Evolutionary conservation across 2,329 filamentous ascomycete species (phyloP).

Genomic region (Xylaria polymorpha): DNA sequence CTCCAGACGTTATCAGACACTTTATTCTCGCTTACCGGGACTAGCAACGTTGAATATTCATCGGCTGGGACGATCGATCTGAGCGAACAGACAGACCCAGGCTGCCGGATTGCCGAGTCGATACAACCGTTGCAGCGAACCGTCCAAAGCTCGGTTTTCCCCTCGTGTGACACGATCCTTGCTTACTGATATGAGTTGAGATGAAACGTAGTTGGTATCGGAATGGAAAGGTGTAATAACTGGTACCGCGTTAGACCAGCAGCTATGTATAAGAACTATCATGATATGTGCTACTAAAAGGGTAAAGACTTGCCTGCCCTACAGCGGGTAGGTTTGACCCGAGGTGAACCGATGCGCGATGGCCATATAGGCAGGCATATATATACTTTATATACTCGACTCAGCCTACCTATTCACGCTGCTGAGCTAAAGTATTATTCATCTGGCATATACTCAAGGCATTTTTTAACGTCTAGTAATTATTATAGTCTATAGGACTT

Average conservation of each 20-base stretch:
- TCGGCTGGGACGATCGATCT: slow-evolving; percentile 8
- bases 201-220: slow-evolving; percentile 37
- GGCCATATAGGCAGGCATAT: neutral
- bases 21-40: slow-evolving; percentile 7
- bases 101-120: slow-evolving; percentile 24
- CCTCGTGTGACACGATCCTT: slow-evolving; percentile 4
- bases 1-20: slow-evolving; percentile 10
- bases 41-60: neutral
- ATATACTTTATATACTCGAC: neutral
- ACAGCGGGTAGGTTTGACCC: neutral
- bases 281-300: neutral
- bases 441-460: neutral
- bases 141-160: neutral
- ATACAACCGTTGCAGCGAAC: slow-evolving; percentile 14
- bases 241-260: slow-evolving; percentile 6
- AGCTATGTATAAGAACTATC: slow-evolving; percentile 5
- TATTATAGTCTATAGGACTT: neutral
- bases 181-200: slow-evolving; percentile 7
- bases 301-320: neutral
- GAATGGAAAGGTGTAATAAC: slow-evolving; percentile 1
- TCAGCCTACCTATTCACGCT: neutral
- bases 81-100: slow-evolving; percentile 11
- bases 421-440: neutral
- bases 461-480: neutral
- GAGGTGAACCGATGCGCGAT: slow-evolving; percentile 3